phyloP scores from a whole-genome alignment of 176 grass and related monocot genomes.

The Aegilops umbellulata region DNA sequence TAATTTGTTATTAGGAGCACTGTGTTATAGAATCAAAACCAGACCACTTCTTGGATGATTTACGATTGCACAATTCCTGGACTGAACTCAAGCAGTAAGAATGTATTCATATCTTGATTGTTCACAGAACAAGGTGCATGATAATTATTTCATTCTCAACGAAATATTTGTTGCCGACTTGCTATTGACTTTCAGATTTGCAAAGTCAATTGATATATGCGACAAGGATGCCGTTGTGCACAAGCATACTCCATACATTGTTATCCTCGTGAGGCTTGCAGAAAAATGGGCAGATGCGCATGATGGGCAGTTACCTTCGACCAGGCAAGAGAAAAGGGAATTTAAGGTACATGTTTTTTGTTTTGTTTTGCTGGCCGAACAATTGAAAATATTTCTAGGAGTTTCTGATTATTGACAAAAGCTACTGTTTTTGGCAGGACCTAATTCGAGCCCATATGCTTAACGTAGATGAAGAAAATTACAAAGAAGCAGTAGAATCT shows the following conservation, averaged over 20 bases:
- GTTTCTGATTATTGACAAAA: constrained; percentile 22
- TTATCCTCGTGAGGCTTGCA: constrained; percentile 76
- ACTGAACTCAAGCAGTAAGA: constrained; percentile 85
- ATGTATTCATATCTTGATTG: constrained; percentile 10
- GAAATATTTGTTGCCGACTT: neutral
- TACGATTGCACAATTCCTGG: constrained; percentile 91
- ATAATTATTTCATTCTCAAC: neutral
- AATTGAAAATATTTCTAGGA: neutral
- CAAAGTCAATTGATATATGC: constrained; percentile 72
- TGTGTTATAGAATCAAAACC: constrained; percentile 86
- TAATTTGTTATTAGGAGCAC: constrained; percentile 60
- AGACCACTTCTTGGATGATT: constrained; percentile 96
- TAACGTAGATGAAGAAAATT: constrained; percentile 95
- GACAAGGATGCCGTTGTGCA: constrained; percentile 85
- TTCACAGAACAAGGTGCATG: neutral
- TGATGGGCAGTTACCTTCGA: constrained; percentile 72
- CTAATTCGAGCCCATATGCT: constrained; percentile 86
- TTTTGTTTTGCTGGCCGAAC: neutral
- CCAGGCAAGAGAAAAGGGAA: constrained; percentile 94
- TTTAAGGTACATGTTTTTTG: constrained; percentile 69
- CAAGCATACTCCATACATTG: constrained; percentile 94
- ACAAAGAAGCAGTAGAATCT: constrained; percentile 93
- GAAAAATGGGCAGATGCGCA: constrained; percentile 84
- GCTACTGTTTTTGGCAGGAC: constrained; percentile 51
- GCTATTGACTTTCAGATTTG: constrained; percentile 56